These are phyloP conservation scores for Saccharomyces hybrid DNA, from an alignment of 1,139 yeast genomes.

Conservation along the genomic window DNA sequence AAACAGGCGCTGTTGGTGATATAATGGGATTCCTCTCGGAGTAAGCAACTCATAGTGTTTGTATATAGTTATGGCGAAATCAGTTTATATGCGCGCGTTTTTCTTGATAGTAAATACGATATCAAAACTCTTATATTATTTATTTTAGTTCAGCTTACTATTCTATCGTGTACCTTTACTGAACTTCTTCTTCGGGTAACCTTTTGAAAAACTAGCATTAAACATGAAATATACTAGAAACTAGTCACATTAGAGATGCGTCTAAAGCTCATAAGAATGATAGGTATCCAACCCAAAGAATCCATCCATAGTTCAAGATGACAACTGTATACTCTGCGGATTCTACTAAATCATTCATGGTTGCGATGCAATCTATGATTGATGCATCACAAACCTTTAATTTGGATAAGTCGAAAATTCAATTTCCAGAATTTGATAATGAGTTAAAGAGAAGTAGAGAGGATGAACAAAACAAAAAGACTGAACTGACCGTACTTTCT, in stretches of 20 bases:
- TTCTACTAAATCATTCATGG: constrained; percentile 71
- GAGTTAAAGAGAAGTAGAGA: constrained; percentile 22
- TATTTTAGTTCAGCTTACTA: not conserved
- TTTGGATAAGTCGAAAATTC: constrained; percentile 17
- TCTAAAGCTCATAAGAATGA: constrained; percentile 1
- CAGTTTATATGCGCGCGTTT: not conserved
- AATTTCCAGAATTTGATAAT: constrained; percentile 28
- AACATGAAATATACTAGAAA: not conserved
- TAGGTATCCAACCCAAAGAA: constrained; percentile 1
- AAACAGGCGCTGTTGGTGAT: constrained; percentile 34
- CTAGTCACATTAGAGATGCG: not conserved
- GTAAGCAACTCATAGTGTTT: constrained; percentile 9
- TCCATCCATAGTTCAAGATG: constrained; percentile 18
- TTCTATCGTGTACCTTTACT: not conserved
- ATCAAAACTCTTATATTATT: not conserved
- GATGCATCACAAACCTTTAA: constrained; percentile 38
- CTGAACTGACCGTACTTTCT: constrained; percentile 25
- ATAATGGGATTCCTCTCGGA: not conserved
- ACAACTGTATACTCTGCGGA: constrained; percentile 41
- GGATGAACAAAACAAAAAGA: constrained; percentile 12
- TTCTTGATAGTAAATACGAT: not conserved
- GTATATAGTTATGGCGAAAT: not conserved
- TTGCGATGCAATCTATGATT: constrained; percentile 64
- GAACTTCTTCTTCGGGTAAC: not conserved
- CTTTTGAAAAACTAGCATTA: not conserved